Conservation (phyloP, 164 flowering plant species). For the Aristolochia californica region DNA sequence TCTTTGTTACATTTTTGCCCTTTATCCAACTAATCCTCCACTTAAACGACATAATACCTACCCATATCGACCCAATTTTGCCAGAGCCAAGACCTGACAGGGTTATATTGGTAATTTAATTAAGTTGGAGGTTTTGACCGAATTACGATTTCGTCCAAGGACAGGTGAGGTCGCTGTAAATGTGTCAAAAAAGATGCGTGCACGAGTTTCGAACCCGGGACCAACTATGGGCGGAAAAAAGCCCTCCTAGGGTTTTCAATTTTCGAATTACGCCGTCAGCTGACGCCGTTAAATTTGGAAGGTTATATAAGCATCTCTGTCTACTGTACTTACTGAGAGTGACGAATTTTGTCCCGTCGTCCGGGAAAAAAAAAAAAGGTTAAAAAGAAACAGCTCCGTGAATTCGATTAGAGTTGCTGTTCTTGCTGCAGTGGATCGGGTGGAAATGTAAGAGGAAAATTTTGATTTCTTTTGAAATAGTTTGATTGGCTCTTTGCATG, state of each 20-base stretch:
- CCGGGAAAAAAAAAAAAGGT: no score
- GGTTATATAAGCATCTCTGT: neutral
- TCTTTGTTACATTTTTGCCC: no score
- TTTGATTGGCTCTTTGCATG: no score
- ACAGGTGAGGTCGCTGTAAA: neutral
- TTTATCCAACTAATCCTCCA: slow-evolving; percentile 1
- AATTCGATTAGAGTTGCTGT: neutral
- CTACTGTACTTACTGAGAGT: neutral
- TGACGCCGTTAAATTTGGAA: neutral
- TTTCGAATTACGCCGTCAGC: neutral
- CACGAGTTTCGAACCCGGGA: neutral
- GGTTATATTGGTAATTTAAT: neutral
- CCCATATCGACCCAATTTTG: neutral
- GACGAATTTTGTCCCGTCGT: neutral
- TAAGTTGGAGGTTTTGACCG: neutral
- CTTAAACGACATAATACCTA: slow-evolving; percentile 4
- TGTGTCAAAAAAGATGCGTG: neutral
- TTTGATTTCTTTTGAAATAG: neutral
- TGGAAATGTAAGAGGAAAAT: neutral
- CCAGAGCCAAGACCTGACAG: neutral
- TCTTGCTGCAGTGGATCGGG: neutral
- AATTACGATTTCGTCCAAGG: neutral
- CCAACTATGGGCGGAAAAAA: neutral
- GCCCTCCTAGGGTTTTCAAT: slow-evolving; percentile 2
- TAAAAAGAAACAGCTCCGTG: neutral